phyloP scores from a whole-genome alignment of 2,329 filamentous ascomycete species.

The Grosmannia huntii region DNA sequence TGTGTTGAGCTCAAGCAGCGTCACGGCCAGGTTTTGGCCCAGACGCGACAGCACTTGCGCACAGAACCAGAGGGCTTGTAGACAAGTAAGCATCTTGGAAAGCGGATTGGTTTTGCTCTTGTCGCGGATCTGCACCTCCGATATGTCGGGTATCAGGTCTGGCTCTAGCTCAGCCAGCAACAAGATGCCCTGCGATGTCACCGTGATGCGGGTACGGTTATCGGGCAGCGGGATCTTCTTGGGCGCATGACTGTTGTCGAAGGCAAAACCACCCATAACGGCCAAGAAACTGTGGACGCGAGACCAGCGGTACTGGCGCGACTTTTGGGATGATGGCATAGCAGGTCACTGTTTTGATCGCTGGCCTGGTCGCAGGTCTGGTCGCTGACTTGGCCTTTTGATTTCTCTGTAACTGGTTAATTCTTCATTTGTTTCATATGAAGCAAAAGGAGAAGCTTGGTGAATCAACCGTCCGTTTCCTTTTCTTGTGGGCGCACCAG shows the following conservation, averaged over 20 bases:
- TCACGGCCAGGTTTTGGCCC: slow-evolving; percentile 17
- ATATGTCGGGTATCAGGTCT: not conserved
- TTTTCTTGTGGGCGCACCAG: not conserved
- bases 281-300: not conserved
- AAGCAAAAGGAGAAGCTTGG: not conserved
- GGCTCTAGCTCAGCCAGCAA: not conserved
- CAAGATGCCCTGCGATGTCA: not conserved
- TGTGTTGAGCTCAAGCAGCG: slow-evolving; percentile 20
- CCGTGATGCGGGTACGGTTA: not conserved
- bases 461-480: not conserved
- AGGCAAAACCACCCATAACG: not conserved
- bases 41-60: slow-evolving; percentile 19
- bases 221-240: not conserved
- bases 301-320: not conserved
- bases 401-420: not conserved
- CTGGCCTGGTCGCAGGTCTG: too few relatives aligned
- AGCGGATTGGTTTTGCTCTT: slow-evolving; percentile 20
- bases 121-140: slow-evolving; percentile 10
- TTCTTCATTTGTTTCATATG: not conserved
- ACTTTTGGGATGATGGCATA: too few relatives aligned
- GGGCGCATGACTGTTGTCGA: not conserved
- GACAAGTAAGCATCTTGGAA: slow-evolving; percentile 18
- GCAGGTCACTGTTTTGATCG: not conserved
- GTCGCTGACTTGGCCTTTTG: not conserved
- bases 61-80: slow-evolving; percentile 24